These are phyloP conservation scores for Apophysomyces elegans DNA, from an alignment of 371 early-diverging fungal genomes.

Conservation along the genomic window DNA sequence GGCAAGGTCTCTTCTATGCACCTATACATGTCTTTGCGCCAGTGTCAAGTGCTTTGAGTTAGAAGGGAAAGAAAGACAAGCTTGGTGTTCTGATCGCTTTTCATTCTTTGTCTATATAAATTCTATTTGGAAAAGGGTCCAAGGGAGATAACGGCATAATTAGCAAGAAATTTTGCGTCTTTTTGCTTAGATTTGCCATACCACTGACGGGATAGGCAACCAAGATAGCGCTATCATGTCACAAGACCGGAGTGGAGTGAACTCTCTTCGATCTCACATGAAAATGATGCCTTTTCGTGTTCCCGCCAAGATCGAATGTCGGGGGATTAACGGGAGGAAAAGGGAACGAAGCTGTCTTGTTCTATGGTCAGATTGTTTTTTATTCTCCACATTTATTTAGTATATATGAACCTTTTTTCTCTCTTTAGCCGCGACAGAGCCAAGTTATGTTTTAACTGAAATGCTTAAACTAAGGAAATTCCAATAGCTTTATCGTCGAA, in stretches of 20 bases:
- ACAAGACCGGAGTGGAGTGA: conserved; percentile 8
- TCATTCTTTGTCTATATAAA: conserved; percentile 10
- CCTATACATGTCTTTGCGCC: neutral
- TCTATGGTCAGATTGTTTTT: too few species aligned
- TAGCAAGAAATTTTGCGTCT: neutral
- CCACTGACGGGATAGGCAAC: conserved; percentile 5
- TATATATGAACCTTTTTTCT: too few species aligned
- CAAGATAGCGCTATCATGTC: conserved; percentile 10
- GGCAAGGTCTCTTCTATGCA: neutral
- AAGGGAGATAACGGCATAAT: conserved; percentile 7
- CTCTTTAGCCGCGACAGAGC: too few species aligned
- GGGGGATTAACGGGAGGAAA: neutral
- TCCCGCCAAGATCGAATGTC: conserved; percentile 6
- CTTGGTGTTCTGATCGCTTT: neutral
- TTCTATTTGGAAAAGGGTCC: neutral
- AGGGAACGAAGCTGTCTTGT: too few species aligned
- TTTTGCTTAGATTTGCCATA: neutral
- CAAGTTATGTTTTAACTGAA: too few species aligned
- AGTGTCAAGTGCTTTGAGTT: neutral
- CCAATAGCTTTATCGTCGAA: too few species aligned
- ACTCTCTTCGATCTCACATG: conserved; percentile 6
- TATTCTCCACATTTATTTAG: too few species aligned
- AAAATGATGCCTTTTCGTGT: neutral
- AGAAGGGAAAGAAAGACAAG: neutral
- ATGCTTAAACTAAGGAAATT: too few species aligned